A percentile compares a stretch with the other conserved stretches of the same genome.
phyloP scores from a whole-genome alignment of 345 rosid species.

The Nephelium lappaceum region DNA sequence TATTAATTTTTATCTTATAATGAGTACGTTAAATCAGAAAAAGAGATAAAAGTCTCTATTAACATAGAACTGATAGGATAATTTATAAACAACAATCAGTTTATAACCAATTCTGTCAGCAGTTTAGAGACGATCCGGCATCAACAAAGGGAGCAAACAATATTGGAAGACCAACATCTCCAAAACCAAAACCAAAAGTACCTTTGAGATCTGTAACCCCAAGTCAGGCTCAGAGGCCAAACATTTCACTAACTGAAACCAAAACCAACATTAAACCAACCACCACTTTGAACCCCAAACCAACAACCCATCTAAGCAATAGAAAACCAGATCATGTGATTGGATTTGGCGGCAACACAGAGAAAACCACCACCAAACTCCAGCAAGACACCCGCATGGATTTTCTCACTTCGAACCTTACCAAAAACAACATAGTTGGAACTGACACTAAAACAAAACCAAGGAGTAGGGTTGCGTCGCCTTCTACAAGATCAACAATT shows the following conservation, averaged over 20 bases:
- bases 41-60: no score
- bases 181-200: conserved; percentile 29
- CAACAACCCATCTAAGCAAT: conserved; percentile 6
- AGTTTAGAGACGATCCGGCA: conserved; percentile 42
- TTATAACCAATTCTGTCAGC: neutral
- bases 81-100: no score
- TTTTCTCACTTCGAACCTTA: conserved; percentile 27
- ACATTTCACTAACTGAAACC: conserved; percentile 16
- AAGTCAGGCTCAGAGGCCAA: conserved; percentile 23
- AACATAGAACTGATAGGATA: no score
- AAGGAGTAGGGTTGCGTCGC: conserved; percentile 37
- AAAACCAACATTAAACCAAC: conserved; percentile 19
- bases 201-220: conserved; percentile 29
- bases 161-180: conserved; percentile 21
- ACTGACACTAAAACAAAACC: conserved; percentile 29
- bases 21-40: no score
- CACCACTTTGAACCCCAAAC: conserved; percentile 21
- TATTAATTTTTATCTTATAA: no score
- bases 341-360: neutral
- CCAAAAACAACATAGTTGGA: neutral
- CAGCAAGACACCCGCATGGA: conserved; percentile 9
- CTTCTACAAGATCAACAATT: conserved; percentile 35
- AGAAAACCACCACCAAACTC: neutral
- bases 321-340: conserved; percentile 9
- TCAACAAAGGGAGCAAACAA: conserved; percentile 7